A percentile compares a stretch with the other conserved stretches of the same genome.
phyloP scores from a whole-genome alignment of 805 yeast genomes.

The Diddensiella caesifluorescens region DNA sequence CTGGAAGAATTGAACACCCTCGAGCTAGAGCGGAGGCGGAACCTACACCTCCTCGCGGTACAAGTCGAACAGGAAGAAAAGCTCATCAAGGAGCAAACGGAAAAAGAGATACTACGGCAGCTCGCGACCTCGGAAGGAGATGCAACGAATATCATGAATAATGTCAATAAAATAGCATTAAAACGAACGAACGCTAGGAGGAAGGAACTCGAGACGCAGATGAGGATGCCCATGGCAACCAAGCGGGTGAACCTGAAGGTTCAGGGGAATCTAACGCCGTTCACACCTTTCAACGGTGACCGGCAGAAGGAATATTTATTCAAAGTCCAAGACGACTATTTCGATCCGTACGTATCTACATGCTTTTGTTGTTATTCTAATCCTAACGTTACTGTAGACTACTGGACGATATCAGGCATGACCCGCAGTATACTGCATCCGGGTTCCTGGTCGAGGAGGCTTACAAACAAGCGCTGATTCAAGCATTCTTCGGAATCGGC shows the following conservation, averaged over 20 bases:
- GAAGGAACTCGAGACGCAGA: constrained; percentile 25
- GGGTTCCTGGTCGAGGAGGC: constrained; percentile 74
- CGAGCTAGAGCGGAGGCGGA: constrained; percentile 59
- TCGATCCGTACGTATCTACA: constrained; percentile 46
- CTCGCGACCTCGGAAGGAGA: constrained; percentile 40
- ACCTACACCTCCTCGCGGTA: constrained; percentile 48
- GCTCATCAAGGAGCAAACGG: constrained; percentile 40
- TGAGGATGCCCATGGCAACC: background rate
- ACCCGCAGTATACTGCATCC: constrained; percentile 70
- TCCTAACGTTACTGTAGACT: constrained; percentile 17
- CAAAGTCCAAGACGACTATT: constrained; percentile 43
- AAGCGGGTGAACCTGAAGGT: constrained; percentile 1
- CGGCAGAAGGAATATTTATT: constrained; percentile 53
- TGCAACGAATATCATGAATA: constrained; percentile 46
- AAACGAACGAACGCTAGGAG: constrained; percentile 12
- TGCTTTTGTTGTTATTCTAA: background rate
- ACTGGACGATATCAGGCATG: constrained; percentile 46
- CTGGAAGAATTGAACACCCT: constrained; percentile 59
- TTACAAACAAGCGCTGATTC: constrained; percentile 71
- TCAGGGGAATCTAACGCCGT: constrained; percentile 46
- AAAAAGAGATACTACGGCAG: constrained; percentile 51
- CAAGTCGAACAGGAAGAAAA: constrained; percentile 55
- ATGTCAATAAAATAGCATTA: constrained; percentile 23
- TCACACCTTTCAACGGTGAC: constrained; percentile 94
- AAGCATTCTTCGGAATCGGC: constrained; percentile 85